Evolutionary conservation across 129 eudicot species (phyloP).

Genomic region (Flaveria ramosissima): DNA sequence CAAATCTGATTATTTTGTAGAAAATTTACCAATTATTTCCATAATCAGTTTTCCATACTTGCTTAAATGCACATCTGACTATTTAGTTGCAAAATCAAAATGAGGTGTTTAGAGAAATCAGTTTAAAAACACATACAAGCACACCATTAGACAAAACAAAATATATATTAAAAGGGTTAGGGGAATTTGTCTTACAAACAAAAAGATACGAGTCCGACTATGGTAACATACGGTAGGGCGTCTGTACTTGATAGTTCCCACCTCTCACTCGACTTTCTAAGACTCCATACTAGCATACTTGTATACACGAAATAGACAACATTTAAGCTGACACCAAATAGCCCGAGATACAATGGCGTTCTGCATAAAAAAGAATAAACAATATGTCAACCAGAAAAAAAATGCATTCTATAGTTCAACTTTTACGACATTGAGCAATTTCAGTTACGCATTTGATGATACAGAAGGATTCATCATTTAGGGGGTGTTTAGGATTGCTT

Average conservation of each 20-base stretch:
- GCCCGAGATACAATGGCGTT: slow-evolving; percentile 71
- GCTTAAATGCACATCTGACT: no score
- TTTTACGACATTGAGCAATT: slow-evolving; percentile 7
- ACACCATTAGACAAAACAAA: neutral
- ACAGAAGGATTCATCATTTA: neutral
- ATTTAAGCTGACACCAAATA: slow-evolving; percentile 63
- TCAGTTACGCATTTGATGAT: slow-evolving; percentile 4
- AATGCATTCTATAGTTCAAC: neutral
- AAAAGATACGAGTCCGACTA: slow-evolving; percentile 73
- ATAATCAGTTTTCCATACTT: no score
- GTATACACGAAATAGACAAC: slow-evolving; percentile 58
- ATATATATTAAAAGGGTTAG: neutral
- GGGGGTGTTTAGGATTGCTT: neutral
- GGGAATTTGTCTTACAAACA: slow-evolving; percentile 59
- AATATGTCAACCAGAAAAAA: slow-evolving; percentile 7
- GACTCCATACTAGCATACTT: slow-evolving; percentile 72
- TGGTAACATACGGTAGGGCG: slow-evolving; percentile 68
- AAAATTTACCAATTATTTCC: no score
- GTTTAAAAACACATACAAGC: slow-evolving; percentile 1
- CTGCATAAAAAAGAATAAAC: slow-evolving; percentile 42
- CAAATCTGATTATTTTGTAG: no score
- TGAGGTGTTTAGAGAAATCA: neutral
- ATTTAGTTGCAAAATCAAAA: no score
- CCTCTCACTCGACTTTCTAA: slow-evolving; percentile 63
- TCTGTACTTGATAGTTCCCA: slow-evolving; percentile 82